Evolutionary conservation across 768 basidiomycete species (phyloP), one percentile per base, ranked within the genome.

Genomic region (Paxillus rubicundulus): DNA sequence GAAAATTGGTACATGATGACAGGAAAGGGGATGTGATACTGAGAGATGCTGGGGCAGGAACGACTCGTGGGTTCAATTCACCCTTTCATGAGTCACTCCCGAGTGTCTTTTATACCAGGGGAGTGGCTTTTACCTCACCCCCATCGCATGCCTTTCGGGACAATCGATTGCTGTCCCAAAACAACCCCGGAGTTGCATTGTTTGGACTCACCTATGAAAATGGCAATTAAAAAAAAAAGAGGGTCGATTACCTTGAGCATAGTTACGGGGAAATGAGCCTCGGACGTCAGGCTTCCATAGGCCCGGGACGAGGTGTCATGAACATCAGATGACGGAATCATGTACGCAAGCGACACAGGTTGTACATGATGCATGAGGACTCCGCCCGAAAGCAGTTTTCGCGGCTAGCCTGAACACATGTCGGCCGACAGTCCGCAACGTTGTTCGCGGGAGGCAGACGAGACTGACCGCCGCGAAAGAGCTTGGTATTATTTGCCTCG

Each of bases 71-170:
- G 41, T 24, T 36, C 49, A n/a, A 17, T 24, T 24, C 24, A 24
- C 24, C 28, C 3, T 2, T 50, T 28, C 8, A 30, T 46, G 57
- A 10, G 39, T 48, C 24, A 39, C 53, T 55, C 59, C 24, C 42
- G 39, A 38, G 54, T 45, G 30, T 43, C 42, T 58, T 68, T 60
- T 70, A 68, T 68, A 70, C 58, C 44, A 21, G 14, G 47, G 41
- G 38, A 21, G 37, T 17, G 50, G 50, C 49, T 54, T 45, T 68
- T 70, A 68, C 69, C 69, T 68, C 67, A 68, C 64, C 47, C 5
- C 40, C 9, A 27, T n/a, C 49, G 34, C 44, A 41, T 52, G 54
- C 43, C 18, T 28, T 59, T 61, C 49, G 48, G 62, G 58, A 48
- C 38, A 67, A 49, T 42, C 42, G 33, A 57, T 57, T 63, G 57